Evolutionary conservation across 352 stramenopile species (phyloP).

Genomic region (Pythium graminicola): DNA sequence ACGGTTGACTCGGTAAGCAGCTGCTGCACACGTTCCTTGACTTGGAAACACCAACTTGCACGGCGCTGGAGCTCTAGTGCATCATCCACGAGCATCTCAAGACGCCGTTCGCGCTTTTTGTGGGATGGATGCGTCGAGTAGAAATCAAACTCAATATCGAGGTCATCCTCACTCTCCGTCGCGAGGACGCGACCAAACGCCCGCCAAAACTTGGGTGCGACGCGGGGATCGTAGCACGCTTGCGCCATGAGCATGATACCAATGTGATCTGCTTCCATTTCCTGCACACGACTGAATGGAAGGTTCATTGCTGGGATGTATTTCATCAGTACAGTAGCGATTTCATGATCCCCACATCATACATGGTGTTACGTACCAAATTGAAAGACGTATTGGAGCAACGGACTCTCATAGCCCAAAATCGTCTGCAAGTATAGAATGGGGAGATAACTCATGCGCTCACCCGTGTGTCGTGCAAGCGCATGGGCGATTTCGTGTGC

Average conservation of each 20-base stretch:
- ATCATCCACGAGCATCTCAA: conserved; percentile 37
- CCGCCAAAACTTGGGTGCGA: conserved; percentile 42
- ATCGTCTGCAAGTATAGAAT: conserved; percentile 37
- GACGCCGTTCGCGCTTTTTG: conserved; percentile 42
- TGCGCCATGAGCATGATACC: conserved; percentile 72
- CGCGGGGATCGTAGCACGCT: conserved; percentile 59
- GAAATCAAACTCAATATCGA: conserved; percentile 55
- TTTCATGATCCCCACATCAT: too few species aligned
- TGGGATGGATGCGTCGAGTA: conserved; percentile 61
- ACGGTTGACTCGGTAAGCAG: conserved; percentile 24
- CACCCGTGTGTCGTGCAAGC: conserved; percentile 51
- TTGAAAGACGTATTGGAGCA: conserved; percentile 59
- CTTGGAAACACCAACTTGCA: conserved; percentile 48
- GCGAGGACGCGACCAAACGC: conserved; percentile 34
- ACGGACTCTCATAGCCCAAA: conserved; percentile 46
- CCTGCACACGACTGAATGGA: conserved; percentile 54
- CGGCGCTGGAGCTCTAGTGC: conserved; percentile 37
- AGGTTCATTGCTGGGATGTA: conserved; percentile 56
- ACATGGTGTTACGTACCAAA: conserved; percentile 24
- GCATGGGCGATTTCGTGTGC: conserved; percentile 63
- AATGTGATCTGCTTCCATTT: conserved; percentile 66
- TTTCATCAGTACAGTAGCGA: too few species aligned
- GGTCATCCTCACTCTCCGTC: conserved; percentile 22
- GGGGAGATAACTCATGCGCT: conserved; percentile 57
- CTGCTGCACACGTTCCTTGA: conserved; percentile 51